Evolutionary conservation across 1,284 basidiomycete species (phyloP).

Genomic region (Thelephora terrestris): DNA sequence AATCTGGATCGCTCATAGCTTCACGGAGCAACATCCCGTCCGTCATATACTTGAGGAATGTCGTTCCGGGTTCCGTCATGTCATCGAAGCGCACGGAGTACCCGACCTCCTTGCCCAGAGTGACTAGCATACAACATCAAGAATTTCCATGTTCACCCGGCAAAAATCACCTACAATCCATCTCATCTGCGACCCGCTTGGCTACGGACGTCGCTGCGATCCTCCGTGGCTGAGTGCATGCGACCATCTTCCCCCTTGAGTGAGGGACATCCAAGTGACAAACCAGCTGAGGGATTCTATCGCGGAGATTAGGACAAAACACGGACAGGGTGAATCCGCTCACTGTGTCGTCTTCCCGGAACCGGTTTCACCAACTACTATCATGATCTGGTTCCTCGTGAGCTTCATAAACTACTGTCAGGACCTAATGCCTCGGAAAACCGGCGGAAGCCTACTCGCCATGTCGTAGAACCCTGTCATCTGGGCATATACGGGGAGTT

Average conservation of each 20-base stretch:
- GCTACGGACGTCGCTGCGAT: background rate
- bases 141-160: background rate
- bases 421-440: background rate
- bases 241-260: conserved; percentile 37
- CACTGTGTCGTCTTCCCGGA: conserved; percentile 71
- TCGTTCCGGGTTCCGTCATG: no score
- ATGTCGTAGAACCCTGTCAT: background rate
- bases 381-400: conserved; percentile 59
- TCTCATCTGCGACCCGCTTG: background rate
- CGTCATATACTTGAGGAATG: conserved; percentile 98
- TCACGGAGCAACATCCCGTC: conserved; percentile 96
- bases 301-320: background rate
- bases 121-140: conserved; percentile 24
- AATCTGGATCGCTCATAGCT: conserved; percentile 83
- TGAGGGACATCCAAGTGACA: background rate
- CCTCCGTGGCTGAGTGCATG: conserved; percentile 51
- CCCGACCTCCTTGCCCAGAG: background rate
- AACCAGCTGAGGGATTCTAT: no score
- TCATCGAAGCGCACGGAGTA: conserved; percentile 46
- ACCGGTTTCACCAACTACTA: no score
- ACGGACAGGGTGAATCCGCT: background rate
- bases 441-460: background rate
- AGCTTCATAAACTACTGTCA: background rate
- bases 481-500: background rate
- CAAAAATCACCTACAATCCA: conserved; percentile 9